Evolutionary conservation across 2,329 filamentous ascomycete species (phyloP), one percentile per base, ranked within the genome.

Genomic region (Aureobasidium sp.): DNA sequence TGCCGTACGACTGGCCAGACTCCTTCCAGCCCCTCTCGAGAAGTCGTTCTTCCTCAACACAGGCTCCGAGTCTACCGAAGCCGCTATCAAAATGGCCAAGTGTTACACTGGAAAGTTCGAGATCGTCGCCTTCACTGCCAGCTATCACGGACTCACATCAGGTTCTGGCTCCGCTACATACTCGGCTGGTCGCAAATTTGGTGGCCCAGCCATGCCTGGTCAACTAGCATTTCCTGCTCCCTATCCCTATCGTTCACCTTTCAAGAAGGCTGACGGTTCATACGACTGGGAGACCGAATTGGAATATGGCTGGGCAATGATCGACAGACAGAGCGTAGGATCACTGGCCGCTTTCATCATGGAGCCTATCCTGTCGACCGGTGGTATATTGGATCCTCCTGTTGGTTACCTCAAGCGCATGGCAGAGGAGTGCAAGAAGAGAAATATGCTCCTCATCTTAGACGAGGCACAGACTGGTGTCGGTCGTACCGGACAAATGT

Each of bases 201-300:
- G 69, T 42, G 73, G 73, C 1, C 73, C 72, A 6, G 55, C 63
- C 5, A 74, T 81, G 67, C 79, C 79, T 0, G 81, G 82, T 0
- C 75, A 78, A 54, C 70, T 81, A 3, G 73, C 72, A 1, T 73
- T 85, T 30, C 81, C 81, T 0, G 73, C 78, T 0, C 81, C 81
- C 0, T 78, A 84, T 58, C 71, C 76, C 0, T 85, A 84, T 61
- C 76, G 81, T 3, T 84, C 81, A 0, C 71, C 76, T 0, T 86
- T 86, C 64, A 74, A 78, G 8, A 74, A 76, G 30, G 19, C 74
- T 0, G 80, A 85, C 57, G 80, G 80, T 1, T 74, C 73, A 0
- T 80, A 86, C 57, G 81, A 86, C 62, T 86, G 82, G 82, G 71
- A 81, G 58, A 76, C 78, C 0, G 83, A 86, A 62, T 67, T 86